Base-by-base conservation (phyloP, 108 stramenopile species). In the Cyclotella atomus region DNA sequence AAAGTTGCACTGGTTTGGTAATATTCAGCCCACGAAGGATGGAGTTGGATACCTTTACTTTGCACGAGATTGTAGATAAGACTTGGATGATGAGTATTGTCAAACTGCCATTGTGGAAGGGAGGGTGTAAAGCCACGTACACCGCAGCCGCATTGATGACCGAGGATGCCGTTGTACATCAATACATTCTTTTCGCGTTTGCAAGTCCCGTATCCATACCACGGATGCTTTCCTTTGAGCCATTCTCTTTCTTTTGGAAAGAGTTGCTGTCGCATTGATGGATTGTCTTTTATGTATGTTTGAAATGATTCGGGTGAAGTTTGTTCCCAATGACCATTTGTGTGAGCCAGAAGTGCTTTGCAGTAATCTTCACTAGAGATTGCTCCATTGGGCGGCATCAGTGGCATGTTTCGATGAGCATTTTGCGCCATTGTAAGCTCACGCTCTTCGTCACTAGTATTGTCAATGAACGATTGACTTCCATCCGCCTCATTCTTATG, bases 121-220 rank as follows among this genome's bases (percentile, higher is more conserved):
- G 68, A 69, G 53, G 68, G 68, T 56, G 41, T 33, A 56, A 69
- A 69, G 24, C 38, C 53, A 24, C 38, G 53, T 8, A 69, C 68
- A 14, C 54, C 68, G 44, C 68, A 69, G 5, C 68, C 68, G 23
- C 68, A 55, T 41, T 69, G 68, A 41, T 69, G 68, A 21, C 68
- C 68, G 44, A 69, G 25, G 25, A 69, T 41, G 12, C 35, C 33
- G 41, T 69, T 55, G 54, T 56, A 69, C 68, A 69, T 69, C 10
- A 56, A 36, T 28, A 41, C 27, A 10, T 57, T 55, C 25, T 41
- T 43, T 2, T 44, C 44, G 10, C 38, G 19, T 38, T 3, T 56
- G 23, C 53, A 69, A 14, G 33, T 56, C 6, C 55, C 38, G 44
- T 56, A 69, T 0, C 43, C 61, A 7, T 69, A n/a, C 2, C n/a